Conservation (phyloP, 148 eudicot genomes). For the Tetragonia tetragonoides region DNA sequence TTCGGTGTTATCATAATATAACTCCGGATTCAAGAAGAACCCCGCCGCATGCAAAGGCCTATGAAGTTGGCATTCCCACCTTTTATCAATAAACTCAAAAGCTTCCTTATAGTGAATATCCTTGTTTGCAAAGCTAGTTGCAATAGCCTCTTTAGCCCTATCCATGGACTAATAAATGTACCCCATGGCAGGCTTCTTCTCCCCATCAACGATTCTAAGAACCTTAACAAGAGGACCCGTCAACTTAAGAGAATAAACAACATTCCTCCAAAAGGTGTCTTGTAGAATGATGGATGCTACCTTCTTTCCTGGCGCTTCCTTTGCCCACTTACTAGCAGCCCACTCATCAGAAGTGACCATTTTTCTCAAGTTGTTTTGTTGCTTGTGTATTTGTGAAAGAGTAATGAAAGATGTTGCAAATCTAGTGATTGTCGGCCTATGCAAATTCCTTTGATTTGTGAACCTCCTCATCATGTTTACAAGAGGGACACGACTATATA, state of each 20-base stretch:
- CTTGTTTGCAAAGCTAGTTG: neutral
- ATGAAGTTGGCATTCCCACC: too few relatives aligned
- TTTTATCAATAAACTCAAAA: too few relatives aligned
- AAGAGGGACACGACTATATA: too few relatives aligned
- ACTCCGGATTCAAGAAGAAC: slow-evolving; percentile 5
- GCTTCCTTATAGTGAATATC: too few relatives aligned
- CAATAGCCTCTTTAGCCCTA: too few relatives aligned
- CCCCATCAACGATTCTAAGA: neutral
- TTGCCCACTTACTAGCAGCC: neutral
- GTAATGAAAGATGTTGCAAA: slow-evolving; percentile 28
- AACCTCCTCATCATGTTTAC: too few relatives aligned
- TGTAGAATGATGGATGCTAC: neutral
- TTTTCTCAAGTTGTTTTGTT: slow-evolving; percentile 12
- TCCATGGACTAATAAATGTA: slow-evolving; percentile 8
- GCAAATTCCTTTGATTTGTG: neutral
- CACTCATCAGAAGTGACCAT: slow-evolving; percentile 26
- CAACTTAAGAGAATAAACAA: slow-evolving; percentile 12
- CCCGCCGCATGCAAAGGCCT: neutral
- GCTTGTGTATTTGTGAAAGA: slow-evolving; percentile 3
- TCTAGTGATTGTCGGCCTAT: slow-evolving; percentile 5
- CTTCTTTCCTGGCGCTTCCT: slow-evolving; percentile 5
- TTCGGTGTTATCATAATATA: neutral
- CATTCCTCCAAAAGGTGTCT: slow-evolving; percentile 12
- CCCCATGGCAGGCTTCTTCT: slow-evolving; percentile 3
- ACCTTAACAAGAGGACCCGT: slow-evolving; percentile 23